Conservation (phyloP, 2,329 filamentous ascomycete genomes). For the Thyridium curvatum region DNA sequence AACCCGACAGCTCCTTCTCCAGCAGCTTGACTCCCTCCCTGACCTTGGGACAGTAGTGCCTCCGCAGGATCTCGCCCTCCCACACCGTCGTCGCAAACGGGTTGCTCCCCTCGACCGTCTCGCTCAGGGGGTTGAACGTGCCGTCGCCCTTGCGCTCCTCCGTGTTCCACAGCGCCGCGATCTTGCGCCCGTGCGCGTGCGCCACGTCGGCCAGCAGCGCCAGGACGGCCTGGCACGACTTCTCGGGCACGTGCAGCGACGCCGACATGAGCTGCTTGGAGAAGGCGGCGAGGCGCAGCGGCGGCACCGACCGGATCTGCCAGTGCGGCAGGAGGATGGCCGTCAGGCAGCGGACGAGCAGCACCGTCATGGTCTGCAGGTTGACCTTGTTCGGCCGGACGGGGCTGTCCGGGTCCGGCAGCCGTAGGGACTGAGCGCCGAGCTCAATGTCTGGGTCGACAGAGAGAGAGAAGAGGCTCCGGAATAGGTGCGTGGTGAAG, state of each 20-base stretch:
- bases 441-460: conserved; percentile 83
- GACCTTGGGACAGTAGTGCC: conserved; percentile 83
- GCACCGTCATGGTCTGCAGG: conserved; percentile 87
- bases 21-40: conserved; percentile 65
- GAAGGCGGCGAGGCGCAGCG: conserved; percentile 83
- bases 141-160: conserved; percentile 92
- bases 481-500: conserved; percentile 93
- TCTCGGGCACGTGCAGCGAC: conserved; percentile 83
- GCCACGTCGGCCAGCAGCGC: conserved; percentile 72
- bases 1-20: conserved; percentile 54
- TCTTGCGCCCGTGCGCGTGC: conserved; percentile 74
- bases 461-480: conserved; percentile 70
- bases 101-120: conserved; percentile 78
- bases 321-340: conserved; percentile 72
- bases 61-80: conserved; percentile 83
- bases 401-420: conserved; percentile 56
- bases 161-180: conserved; percentile 85
- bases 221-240: conserved; percentile 74
- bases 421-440: conserved; percentile 64
- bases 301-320: conserved; percentile 69
- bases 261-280: conserved; percentile 82
- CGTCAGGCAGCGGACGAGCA: conserved; percentile 81
- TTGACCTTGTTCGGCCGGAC: conserved; percentile 64
- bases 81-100: conserved; percentile 86
- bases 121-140: conserved; percentile 66